Evolutionary conservation across 1,139 yeast genomes (phyloP).

Genomic region (Geotrichum histeridarum): DNA sequence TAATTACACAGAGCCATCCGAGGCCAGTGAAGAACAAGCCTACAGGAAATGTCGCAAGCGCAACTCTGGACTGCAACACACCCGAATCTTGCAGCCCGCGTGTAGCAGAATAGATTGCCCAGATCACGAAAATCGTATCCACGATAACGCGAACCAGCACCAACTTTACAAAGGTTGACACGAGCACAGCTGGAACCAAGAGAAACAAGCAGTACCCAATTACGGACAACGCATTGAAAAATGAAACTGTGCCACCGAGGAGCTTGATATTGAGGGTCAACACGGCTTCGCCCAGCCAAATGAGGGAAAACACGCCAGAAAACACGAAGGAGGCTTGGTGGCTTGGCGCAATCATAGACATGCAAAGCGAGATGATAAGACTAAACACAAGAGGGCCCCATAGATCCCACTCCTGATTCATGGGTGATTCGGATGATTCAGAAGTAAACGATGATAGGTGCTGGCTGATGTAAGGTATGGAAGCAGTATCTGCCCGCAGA

Average conservation of each 20-base stretch:
- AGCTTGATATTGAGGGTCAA: constrained; percentile 66
- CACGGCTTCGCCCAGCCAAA: constrained; percentile 51
- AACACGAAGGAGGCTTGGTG: constrained; percentile 45
- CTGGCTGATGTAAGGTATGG: constrained; percentile 1
- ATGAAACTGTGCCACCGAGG: constrained; percentile 65
- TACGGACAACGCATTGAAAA: constrained; percentile 74
- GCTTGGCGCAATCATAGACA: constrained; percentile 41
- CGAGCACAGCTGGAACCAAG: constrained; percentile 55
- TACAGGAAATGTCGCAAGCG: constrained; percentile 73
- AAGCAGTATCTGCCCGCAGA: constrained; percentile 9
- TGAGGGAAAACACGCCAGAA: constrained; percentile 59
- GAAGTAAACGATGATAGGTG: constrained; percentile 16
- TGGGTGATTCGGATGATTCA: constrained; percentile 8
- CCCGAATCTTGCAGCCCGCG: constrained; percentile 64
- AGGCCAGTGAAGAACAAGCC: constrained; percentile 65
- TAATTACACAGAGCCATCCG: constrained; percentile 73
- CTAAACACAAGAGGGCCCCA: constrained; percentile 87
- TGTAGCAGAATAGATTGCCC: constrained; percentile 71
- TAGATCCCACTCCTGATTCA: constrained; percentile 16
- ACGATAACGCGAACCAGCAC: constrained; percentile 52
- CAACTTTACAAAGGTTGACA: constrained; percentile 53
- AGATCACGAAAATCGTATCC: constrained; percentile 50
- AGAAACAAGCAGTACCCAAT: constrained; percentile 81
- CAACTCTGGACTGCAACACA: constrained; percentile 60
- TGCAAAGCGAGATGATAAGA: constrained; percentile 53